Evolutionary conservation across 202 grass and related monocot genomes (phyloP).

Genomic region (Carex arenaria): DNA sequence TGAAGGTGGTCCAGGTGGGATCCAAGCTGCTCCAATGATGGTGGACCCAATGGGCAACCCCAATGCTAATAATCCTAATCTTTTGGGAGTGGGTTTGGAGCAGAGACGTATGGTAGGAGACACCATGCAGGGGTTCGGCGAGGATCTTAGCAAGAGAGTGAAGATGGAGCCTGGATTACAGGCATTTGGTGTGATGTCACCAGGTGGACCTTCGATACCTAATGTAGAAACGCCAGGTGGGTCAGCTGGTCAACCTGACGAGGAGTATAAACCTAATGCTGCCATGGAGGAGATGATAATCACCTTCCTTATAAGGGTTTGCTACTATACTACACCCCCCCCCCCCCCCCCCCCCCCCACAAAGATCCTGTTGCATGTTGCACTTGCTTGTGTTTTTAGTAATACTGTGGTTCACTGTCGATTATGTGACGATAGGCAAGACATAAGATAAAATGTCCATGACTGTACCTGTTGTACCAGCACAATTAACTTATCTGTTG

Average conservation of each 20-base stretch:
- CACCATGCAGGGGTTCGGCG: slow-evolving; percentile 17
- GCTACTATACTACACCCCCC: background rate
- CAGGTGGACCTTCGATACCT: slow-evolving; percentile 68
- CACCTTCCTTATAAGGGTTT: slow-evolving; percentile 96
- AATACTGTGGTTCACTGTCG: background rate
- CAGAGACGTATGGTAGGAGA: slow-evolving; percentile 12
- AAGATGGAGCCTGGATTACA: slow-evolving; percentile 94
- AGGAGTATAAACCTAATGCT: slow-evolving; percentile 99
- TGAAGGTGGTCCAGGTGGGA: slow-evolving; percentile 31
- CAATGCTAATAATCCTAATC: slow-evolving; percentile 26
- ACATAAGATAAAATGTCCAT: background rate
- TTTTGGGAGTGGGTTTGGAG: slow-evolving; percentile 3
- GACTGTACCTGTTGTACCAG: background rate
- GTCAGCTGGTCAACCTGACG: slow-evolving; percentile 76
- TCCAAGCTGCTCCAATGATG: slow-evolving; percentile 18
- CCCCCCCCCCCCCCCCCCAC: background rate
- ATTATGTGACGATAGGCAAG: background rate
- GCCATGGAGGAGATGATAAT: slow-evolving; percentile 99
- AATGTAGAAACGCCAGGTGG: slow-evolving; percentile 91
- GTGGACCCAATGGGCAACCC: slow-evolving; percentile 24
- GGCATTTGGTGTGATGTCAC: slow-evolving; percentile 81
- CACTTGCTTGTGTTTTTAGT: background rate
- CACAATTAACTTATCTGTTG: background rate
- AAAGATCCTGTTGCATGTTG: background rate
- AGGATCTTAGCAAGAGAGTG: slow-evolving; percentile 95